phyloP scores from a whole-genome alignment of 1,139 yeast species.

The Blastobotrys persicus region DNA sequence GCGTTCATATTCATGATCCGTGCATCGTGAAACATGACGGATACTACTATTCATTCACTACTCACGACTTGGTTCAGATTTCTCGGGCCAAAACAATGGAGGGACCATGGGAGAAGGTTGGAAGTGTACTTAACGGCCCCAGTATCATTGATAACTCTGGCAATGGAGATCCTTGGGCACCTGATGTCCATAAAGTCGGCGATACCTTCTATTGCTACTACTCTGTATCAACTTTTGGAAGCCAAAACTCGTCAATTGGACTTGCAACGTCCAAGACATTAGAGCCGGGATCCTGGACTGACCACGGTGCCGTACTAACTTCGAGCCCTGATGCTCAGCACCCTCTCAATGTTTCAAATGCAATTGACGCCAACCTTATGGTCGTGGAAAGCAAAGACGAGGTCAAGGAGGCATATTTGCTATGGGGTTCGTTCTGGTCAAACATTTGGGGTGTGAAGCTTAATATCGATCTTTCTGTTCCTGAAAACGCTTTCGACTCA shows the following conservation, averaged over 20 bases:
- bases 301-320: conserved; percentile 10
- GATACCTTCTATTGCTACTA: conserved; percentile 13
- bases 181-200: conserved; percentile 11
- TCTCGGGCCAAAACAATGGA: conserved; percentile 8
- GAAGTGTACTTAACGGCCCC: conserved; percentile 5
- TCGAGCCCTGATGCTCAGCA: conserved; percentile 6
- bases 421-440: conserved; percentile 12
- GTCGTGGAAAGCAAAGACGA: conserved; percentile 3
- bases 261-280: conserved; percentile 12
- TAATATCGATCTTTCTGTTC: conserved; percentile 4
- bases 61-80: conserved; percentile 8
- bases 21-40: conserved; percentile 20
- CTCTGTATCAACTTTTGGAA: conserved; percentile 9
- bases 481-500: conserved; percentile 2
- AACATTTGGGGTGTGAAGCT: conserved; percentile 10
- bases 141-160: conserved; percentile 10
- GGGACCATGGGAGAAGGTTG: conserved; percentile 11
- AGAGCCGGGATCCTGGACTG: conserved; percentile 11
- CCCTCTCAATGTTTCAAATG: conserved; percentile 8
- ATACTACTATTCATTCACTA: conserved; percentile 10
- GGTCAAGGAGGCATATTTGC: conserved; percentile 6
- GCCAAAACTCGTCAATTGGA: conserved; percentile 11
- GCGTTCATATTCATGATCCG: conserved; percentile 19
- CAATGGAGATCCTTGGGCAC: conserved; percentile 11
- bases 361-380: conserved; percentile 10